Evolutionary conservation across 2,329 filamentous ascomycete species (phyloP).

Genomic region (Dryadomyces quercivorus): DNA sequence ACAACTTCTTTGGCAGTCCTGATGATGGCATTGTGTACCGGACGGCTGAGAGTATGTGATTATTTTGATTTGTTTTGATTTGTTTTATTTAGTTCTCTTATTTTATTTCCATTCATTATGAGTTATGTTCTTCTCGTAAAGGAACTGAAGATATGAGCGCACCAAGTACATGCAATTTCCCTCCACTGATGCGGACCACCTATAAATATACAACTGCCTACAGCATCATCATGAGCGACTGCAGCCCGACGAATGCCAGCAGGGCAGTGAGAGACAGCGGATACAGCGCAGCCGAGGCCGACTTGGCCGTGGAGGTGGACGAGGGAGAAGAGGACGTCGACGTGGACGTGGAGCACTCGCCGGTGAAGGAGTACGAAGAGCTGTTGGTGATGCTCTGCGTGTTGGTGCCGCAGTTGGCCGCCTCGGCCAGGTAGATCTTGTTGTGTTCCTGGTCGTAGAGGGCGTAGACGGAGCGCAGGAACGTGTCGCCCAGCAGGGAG

Average conservation of each 20-base stretch:
- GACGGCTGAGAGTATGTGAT: background rate
- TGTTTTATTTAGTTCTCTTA: too few species aligned
- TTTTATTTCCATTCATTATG: background rate
- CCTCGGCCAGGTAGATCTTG: constrained; percentile 15
- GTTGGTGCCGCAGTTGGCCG: constrained; percentile 16
- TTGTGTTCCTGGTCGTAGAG: constrained; percentile 16
- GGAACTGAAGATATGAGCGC: background rate
- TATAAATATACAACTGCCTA: too few species aligned
- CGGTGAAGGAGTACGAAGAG: constrained; percentile 10
- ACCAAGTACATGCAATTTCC: background rate
- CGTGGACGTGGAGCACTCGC: constrained; percentile 10
- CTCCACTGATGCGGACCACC: too few species aligned
- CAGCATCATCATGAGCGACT: background rate
- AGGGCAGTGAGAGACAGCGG: constrained; percentile 1
- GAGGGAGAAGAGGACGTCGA: background rate
- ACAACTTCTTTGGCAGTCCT: constrained; percentile 15
- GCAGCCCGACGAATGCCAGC: constrained; percentile 1
- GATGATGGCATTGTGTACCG: constrained; percentile 10
- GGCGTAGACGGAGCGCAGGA: constrained; percentile 15
- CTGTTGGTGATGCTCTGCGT: constrained; percentile 11
- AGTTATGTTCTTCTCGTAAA: background rate
- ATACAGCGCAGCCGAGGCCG: background rate
- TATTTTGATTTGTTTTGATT: background rate
- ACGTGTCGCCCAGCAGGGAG: constrained; percentile 16
- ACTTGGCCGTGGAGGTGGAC: background rate